Evolutionary conservation across 2,329 filamentous ascomycete species (phyloP).

Genomic region (Trichoderma atroviride): DNA sequence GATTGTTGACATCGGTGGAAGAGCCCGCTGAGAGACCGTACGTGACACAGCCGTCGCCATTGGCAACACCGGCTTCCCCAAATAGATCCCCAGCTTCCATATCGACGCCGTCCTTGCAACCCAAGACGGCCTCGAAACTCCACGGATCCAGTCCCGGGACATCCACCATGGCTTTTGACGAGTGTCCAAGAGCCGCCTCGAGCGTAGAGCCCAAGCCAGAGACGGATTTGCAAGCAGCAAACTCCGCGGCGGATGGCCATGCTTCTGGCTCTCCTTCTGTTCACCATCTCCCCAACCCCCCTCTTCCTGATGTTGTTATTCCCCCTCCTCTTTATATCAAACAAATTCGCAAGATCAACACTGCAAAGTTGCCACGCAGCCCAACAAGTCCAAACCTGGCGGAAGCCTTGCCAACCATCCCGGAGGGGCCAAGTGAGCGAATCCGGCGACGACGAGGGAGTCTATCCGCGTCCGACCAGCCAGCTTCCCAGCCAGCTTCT

Average conservation of each 20-base stretch:
- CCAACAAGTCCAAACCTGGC: slow-evolving; percentile 35
- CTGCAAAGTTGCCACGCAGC: slow-evolving; percentile 54
- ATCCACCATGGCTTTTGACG: slow-evolving; percentile 24
- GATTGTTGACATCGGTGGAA: slow-evolving; percentile 65
- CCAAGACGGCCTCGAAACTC: slow-evolving; percentile 15
- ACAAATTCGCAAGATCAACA: slow-evolving; percentile 29
- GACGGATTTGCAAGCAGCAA: slow-evolving; percentile 21
- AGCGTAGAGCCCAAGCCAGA: slow-evolving; percentile 8
- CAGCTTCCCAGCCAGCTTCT: background rate
- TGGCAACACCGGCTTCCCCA: slow-evolving; percentile 24
- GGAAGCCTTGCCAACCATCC: slow-evolving; percentile 52
- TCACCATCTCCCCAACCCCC: slow-evolving; percentile 19
- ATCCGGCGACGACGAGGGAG: slow-evolving; percentile 37
- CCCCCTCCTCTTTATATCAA: slow-evolving; percentile 10
- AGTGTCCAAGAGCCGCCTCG: slow-evolving; percentile 25
- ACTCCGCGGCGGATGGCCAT: slow-evolving; percentile 16
- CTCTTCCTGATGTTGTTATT: background rate
- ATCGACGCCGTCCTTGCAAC: slow-evolving; percentile 19
- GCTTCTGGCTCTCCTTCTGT: slow-evolving; percentile 19
- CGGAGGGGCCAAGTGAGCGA: slow-evolving; percentile 50
- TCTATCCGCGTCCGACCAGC: slow-evolving; percentile 15
- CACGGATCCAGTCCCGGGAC: background rate
- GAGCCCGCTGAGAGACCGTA: slow-evolving; percentile 44
- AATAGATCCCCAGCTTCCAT: slow-evolving; percentile 13
- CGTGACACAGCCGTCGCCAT: slow-evolving; percentile 24